Percentiles rank a stretch among this genome's conserved stretches.
phyloP scores from a whole-genome alignment of 257 asterid genomes.

The Gentiana dahurica region DNA sequence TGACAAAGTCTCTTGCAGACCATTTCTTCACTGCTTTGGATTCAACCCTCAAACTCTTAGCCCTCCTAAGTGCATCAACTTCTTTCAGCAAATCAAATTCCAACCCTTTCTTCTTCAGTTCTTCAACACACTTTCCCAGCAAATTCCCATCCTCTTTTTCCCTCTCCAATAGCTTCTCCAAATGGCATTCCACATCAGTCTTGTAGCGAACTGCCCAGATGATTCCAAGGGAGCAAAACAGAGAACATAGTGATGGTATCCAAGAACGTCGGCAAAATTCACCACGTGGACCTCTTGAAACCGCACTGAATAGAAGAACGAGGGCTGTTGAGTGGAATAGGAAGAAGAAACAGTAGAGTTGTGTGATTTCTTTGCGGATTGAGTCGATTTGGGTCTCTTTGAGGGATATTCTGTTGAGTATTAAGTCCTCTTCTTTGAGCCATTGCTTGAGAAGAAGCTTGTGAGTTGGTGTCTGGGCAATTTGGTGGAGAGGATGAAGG shows the following conservation, averaged over 20 bases:
- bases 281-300: constrained; percentile 12
- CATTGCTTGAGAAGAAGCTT: constrained; percentile 90
- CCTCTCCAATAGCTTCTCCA: constrained; percentile 66
- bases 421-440: constrained; percentile 84
- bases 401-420: constrained; percentile 66
- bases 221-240: constrained; percentile 39
- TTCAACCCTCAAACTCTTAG: constrained; percentile 80
- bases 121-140: constrained; percentile 67
- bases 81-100: constrained; percentile 86
- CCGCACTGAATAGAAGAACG: constrained; percentile 64
- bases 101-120: constrained; percentile 69
- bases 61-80: constrained; percentile 85
- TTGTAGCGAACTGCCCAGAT: constrained; percentile 64
- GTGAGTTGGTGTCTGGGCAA: constrained; percentile 73
- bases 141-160: constrained; percentile 71
- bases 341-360: constrained; percentile 78
- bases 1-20: constrained; percentile 65
- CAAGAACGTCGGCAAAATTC: constrained; percentile 39
- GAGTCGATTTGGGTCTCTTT: constrained; percentile 73
- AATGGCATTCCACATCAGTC: constrained; percentile 41
- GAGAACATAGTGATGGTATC: constrained; percentile 54
- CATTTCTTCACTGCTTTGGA: constrained; percentile 47
- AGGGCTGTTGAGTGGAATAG: constrained; percentile 80
- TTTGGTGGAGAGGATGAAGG: constrained; percentile 74
- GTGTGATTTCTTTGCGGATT: constrained; percentile 55